These are phyloP conservation scores for Podila epicladia DNA, from an alignment of 192 early-diverging fungal species.

Conservation along the genomic window DNA sequence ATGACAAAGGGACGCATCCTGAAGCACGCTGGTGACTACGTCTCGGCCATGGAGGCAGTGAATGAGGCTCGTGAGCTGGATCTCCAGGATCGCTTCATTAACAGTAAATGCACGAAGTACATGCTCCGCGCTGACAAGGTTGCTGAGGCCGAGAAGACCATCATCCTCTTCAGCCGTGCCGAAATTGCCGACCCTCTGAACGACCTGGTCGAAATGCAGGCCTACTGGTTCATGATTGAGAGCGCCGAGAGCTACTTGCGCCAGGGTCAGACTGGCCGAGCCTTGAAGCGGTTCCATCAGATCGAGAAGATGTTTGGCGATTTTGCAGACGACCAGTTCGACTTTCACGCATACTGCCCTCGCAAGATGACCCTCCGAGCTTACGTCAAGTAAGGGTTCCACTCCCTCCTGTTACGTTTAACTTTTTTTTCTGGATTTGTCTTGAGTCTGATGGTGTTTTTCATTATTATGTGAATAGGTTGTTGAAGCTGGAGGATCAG, in stretches of 20 bases:
- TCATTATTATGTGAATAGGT: slow-evolving; percentile 21
- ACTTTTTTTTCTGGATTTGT: background rate
- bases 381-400: slow-evolving; percentile 72
- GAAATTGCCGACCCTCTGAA: slow-evolving; percentile 70
- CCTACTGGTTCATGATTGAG: slow-evolving; percentile 89
- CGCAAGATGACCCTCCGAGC: slow-evolving; percentile 90
- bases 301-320: slow-evolving; percentile 85
- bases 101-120: slow-evolving; percentile 95
- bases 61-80: slow-evolving; percentile 90
- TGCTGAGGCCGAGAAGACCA: slow-evolving; percentile 85
- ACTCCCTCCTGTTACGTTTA: background rate
- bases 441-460: background rate
- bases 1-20: slow-evolving; percentile 95
- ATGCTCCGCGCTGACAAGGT: slow-evolving; percentile 85
- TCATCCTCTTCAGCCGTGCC: slow-evolving; percentile 85
- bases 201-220: slow-evolving; percentile 94
- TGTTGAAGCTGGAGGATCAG: slow-evolving; percentile 83
- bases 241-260: slow-evolving; percentile 75
- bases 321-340: slow-evolving; percentile 92
- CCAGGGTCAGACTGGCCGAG: slow-evolving; percentile 75
- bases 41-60: slow-evolving; percentile 79
- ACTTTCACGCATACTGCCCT: slow-evolving; percentile 94
- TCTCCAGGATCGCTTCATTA: slow-evolving; percentile 94
- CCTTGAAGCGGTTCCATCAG: slow-evolving; percentile 90
- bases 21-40: slow-evolving; percentile 88